Evolutionary conservation across 2,329 filamentous ascomycete genomes (phyloP).

Genomic region (Sporothrix euskadiensis): DNA sequence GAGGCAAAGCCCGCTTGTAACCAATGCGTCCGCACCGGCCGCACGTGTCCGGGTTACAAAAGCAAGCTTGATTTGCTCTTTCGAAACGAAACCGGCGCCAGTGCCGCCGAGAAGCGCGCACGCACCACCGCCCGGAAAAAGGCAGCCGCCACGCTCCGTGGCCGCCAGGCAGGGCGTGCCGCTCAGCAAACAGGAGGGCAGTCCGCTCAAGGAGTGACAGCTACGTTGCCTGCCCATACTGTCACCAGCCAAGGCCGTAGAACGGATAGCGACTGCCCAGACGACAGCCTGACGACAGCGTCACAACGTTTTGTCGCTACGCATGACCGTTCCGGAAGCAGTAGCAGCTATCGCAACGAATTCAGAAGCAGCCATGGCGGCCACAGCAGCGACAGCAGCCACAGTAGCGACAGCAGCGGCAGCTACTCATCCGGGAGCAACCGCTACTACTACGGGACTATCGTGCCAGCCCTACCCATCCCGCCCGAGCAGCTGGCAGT

Average conservation of each 20-base stretch:
- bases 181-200: background rate
- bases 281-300: background rate
- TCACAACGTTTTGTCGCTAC: background rate
- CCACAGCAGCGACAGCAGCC: background rate
- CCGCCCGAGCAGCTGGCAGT: slow-evolving; percentile 57
- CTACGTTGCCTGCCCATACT: background rate
- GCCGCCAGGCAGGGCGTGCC: slow-evolving; percentile 24
- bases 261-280: background rate
- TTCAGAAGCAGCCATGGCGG: background rate
- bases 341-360: background rate
- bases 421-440: slow-evolving; percentile 32
- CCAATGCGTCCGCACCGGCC: slow-evolving; percentile 64
- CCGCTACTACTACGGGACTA: slow-evolving; percentile 23
- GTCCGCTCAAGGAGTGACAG: background rate
- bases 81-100: slow-evolving; percentile 67
- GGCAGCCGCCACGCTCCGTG: slow-evolving; percentile 2
- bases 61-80: slow-evolving; percentile 73
- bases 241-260: background rate
- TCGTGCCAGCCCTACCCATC: slow-evolving; percentile 46
- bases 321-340: background rate
- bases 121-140: slow-evolving; percentile 23
- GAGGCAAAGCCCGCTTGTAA: slow-evolving; percentile 66
- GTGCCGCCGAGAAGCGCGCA: slow-evolving; percentile 28
- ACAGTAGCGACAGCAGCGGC: slow-evolving; percentile 7
- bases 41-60: slow-evolving; percentile 66